Conservation (phyloP, 306 rosid species). For the Fragaria iinumae region DNA sequence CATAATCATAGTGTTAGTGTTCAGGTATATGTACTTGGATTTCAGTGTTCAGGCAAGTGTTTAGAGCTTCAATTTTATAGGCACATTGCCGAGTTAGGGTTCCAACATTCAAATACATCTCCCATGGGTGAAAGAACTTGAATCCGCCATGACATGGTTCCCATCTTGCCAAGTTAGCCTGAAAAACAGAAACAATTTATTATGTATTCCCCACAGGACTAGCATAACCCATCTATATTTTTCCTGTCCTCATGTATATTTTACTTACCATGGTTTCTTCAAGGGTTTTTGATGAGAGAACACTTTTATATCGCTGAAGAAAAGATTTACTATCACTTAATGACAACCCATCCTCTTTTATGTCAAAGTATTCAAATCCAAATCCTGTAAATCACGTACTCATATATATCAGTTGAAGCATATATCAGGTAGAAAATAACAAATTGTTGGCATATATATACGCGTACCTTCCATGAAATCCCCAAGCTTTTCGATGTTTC, state of each 20-base stretch:
- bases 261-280: constrained; percentile 29
- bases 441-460: no score
- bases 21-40: constrained; percentile 13
- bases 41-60: constrained; percentile 14
- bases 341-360: neutral
- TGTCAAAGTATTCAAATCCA: constrained; percentile 21
- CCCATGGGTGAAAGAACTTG: constrained; percentile 30
- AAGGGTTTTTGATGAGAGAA: constrained; percentile 17
- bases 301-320: constrained; percentile 19
- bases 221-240: no score
- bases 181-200: neutral
- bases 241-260: neutral
- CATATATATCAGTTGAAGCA: neutral
- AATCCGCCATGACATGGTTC: constrained; percentile 29
- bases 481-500: constrained; percentile 30
- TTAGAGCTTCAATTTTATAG: constrained; percentile 24
- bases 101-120: constrained; percentile 27
- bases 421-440: no score
- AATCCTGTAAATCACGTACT: neutral
- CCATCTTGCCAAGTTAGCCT: constrained; percentile 37
- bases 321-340: neutral
- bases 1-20: neutral
- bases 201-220: neutral
- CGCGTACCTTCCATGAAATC: constrained; percentile 24
- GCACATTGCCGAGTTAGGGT: constrained; percentile 21